Base-by-base conservation (phyloP, 2,329 filamentous ascomycete species). In the Aciculosporium take region DNA sequence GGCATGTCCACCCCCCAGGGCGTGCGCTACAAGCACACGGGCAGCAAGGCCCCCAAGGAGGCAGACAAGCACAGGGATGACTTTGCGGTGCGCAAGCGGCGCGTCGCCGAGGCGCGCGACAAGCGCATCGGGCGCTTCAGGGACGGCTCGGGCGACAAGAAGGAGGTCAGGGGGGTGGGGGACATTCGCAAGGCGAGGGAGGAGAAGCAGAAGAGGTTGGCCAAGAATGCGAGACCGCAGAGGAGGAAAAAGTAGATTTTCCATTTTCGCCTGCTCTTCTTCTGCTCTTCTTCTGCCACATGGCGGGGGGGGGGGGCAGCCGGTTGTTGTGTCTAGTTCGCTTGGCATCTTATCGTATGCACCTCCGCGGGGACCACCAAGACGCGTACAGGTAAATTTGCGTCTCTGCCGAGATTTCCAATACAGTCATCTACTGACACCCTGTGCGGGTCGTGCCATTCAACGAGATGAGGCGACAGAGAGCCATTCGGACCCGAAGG, bases 21-120 rank as follows among this genome's bases (percentile, higher is more conserved):
- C 18, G 49, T 51, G 13, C 71, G 79, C 47, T 94, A 82, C 68
- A 84, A 82, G 67, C 91, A 98, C 66, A 89, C 82, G 63, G 76
- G 80, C 61, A 81, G 91, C 58, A 79, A 75, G 64, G 87, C 87
- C 43, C 91, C 93, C 48, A 96, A 95, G 71, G 78, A 85, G 53
- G 87, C 91, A 7, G 91, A 98, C 68, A 89, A 84, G 65, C 89
- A 75, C 62, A 74, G 91, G 46, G 87, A 89, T 59, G 89, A 98
- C 63, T 98, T 84, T 63, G 71, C 93, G 49, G 78, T 79, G 57
- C 80, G 84, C 66, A 94, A 91, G 79, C 88, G 88, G 79, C 79
- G 85, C 56, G 81, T 91, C 15, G 77, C 79, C 13, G 87, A 87
- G 56, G 88, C 89, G 35, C 83, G 82, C 63, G 84, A 95, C 68